Evolutionary conservation across 2,329 filamentous ascomycete genomes (phyloP).

Genomic region (Aspergillus fructus): DNA sequence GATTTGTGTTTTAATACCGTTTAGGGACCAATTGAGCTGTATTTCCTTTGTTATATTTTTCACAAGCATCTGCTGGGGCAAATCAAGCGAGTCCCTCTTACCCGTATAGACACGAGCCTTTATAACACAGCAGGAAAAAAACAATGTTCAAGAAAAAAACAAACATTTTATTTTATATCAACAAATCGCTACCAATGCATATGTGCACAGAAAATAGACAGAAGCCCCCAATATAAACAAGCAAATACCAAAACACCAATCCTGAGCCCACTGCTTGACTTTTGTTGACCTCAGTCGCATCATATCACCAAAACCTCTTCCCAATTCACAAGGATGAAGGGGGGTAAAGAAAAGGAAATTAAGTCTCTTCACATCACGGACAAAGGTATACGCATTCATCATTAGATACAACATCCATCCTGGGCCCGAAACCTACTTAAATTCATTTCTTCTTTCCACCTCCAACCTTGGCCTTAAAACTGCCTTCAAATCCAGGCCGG

Average conservation of each 20-base stretch:
- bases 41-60: slow-evolving; percentile 13
- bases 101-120: not conserved
- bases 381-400: slow-evolving; percentile 8
- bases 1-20: slow-evolving; percentile 26
- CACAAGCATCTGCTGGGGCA: not conserved
- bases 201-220: slow-evolving; percentile 20
- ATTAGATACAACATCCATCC: slow-evolving; percentile 6
- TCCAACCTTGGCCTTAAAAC: slow-evolving; percentile 60
- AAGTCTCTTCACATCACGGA: not conserved
- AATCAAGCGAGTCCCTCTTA: not conserved
- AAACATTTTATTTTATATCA: slow-evolving; percentile 21
- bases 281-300: slow-evolving; percentile 4
- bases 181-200: slow-evolving; percentile 29
- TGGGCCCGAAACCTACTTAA: not conserved
- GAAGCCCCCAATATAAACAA: slow-evolving; percentile 9
- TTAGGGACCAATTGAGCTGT: slow-evolving; percentile 21
- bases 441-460: slow-evolving; percentile 44
- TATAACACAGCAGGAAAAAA: not conserved
- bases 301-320: not conserved
- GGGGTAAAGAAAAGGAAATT: not conserved
- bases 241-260: slow-evolving; percentile 20
- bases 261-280: slow-evolving; percentile 14
- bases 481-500: slow-evolving; percentile 69
- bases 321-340: not conserved
- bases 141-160: not conserved